These are phyloP conservation scores for Monosporascus sp. DNA, from an alignment of 2,329 filamentous ascomycete species.

Conservation along the genomic window DNA sequence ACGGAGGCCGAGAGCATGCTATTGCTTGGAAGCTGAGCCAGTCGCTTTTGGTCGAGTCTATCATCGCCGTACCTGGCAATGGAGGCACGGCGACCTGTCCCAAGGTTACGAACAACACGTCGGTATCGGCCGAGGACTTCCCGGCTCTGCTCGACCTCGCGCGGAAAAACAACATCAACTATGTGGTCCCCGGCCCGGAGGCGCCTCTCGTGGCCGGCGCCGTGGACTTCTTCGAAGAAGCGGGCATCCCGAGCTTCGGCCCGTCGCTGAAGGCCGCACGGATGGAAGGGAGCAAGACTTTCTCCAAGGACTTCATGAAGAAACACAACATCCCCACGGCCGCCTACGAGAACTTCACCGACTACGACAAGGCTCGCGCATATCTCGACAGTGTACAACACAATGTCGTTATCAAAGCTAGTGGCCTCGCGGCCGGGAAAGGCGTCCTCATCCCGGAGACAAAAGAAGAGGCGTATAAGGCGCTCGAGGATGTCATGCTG, in stretches of 20 bases:
- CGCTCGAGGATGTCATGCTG: slow-evolving; percentile 85
- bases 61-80: slow-evolving; percentile 71
- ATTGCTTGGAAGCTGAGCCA: slow-evolving; percentile 91
- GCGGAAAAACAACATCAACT: slow-evolving; percentile 65
- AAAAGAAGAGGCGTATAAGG: slow-evolving; percentile 76
- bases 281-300: slow-evolving; percentile 96
- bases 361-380: slow-evolving; percentile 64
- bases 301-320: slow-evolving; percentile 97
- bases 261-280: slow-evolving; percentile 77
- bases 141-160: slow-evolving; percentile 70
- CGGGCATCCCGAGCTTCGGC: slow-evolving; percentile 77
- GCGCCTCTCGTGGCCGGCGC: slow-evolving; percentile 90
- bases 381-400: slow-evolving; percentile 70
- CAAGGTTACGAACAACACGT: slow-evolving; percentile 67
- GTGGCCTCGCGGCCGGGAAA: slow-evolving; percentile 87
- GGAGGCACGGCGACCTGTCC: slow-evolving; percentile 71
- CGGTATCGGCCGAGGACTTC: slow-evolving; percentile 72
- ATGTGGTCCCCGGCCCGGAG: slow-evolving; percentile 88
- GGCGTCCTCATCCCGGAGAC: slow-evolving; percentile 84
- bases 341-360: slow-evolving; percentile 80
- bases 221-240: slow-evolving; percentile 70
- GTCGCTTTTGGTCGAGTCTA: slow-evolving; percentile 70
- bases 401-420: slow-evolving; percentile 88
- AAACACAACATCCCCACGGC: slow-evolving; percentile 86
- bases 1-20: slow-evolving; percentile 90